Conservation (phyloP, 495 filamentous ascomycete species). For the Mytilinidion resinicola region DNA sequence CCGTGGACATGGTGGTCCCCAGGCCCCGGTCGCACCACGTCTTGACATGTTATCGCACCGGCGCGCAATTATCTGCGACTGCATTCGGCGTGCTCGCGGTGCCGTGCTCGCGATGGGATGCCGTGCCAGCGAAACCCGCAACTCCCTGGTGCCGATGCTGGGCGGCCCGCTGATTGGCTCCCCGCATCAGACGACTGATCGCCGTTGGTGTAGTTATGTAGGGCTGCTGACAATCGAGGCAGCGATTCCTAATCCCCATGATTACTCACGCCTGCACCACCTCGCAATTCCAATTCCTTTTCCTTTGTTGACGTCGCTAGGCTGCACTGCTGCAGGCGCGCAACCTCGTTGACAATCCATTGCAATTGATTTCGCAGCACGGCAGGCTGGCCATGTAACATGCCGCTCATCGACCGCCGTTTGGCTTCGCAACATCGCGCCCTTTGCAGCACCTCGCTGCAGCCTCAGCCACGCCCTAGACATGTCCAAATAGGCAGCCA, state of each 20-base stretch:
- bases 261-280: neutral
- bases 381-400: neutral
- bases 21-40: no score
- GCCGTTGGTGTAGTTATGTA: neutral
- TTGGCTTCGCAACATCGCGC: neutral
- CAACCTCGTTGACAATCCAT: neutral
- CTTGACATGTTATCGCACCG: no score
- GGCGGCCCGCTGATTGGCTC: neutral
- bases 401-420: neutral
- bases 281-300: neutral
- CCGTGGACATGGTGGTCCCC: no score
- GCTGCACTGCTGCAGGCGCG: neutral
- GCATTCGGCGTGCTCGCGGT: neutral
- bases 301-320: neutral
- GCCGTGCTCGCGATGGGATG: neutral
- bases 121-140: neutral
- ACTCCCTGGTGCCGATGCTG: neutral
- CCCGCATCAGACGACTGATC: neutral
- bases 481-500: neutral
- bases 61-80: neutral
- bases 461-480: neutral
- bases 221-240: constrained; percentile 1
- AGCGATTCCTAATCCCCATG: neutral
- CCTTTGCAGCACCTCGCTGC: neutral
- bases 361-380: neutral